phyloP scores from a whole-genome alignment of 2,329 filamentous ascomycete genomes.

The Paecilomyces sp. region DNA sequence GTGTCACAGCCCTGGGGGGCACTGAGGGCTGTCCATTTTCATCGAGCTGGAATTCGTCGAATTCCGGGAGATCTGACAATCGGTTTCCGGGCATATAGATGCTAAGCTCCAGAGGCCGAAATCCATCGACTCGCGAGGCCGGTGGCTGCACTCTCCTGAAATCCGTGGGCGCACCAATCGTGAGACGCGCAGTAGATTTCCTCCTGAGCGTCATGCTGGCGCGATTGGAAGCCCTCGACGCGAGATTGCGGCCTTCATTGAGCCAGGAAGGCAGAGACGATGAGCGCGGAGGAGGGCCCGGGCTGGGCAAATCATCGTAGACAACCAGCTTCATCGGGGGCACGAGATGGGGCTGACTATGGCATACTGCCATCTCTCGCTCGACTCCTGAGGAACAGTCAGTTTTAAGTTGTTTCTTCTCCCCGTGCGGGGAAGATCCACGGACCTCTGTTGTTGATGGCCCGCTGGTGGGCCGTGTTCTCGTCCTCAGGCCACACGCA shows the following conservation, averaged over 20 bases:
- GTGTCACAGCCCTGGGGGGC: conserved; percentile 22
- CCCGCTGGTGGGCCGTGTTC: conserved; percentile 17
- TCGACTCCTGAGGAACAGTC: conserved; percentile 24
- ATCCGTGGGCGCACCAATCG: conserved; percentile 37
- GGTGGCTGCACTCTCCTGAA: conserved; percentile 29
- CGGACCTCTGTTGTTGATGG: conserved; percentile 14
- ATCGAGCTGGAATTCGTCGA: conserved; percentile 31
- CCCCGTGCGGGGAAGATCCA: not conserved
- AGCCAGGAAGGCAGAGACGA: conserved; percentile 34
- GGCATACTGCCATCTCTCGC: conserved; percentile 38
- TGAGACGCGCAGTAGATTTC: conserved; percentile 22
- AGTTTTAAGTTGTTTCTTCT: conserved; percentile 1
- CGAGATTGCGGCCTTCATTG: conserved; percentile 29
- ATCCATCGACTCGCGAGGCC: conserved; percentile 6
- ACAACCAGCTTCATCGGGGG: conserved; percentile 39
- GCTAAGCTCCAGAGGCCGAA: conserved; percentile 40
- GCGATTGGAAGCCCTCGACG: conserved; percentile 32
- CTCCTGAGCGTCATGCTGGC: conserved; percentile 33
- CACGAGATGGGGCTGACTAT: conserved; percentile 39
- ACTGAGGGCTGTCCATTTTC: conserved; percentile 18
- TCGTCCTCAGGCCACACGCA: conserved; percentile 24
- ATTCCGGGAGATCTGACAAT: conserved; percentile 38
- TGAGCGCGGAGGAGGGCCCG: conserved; percentile 20
- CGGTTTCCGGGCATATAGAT: conserved; percentile 39
- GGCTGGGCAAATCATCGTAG: conserved; percentile 33